A percentile compares a stretch with the other conserved stretches of the same genome.
These are phyloP conservation scores for Ganoderma lingzhi DNA, from an alignment of 1,284 basidiomycete genomes.

Conservation along the genomic window DNA sequence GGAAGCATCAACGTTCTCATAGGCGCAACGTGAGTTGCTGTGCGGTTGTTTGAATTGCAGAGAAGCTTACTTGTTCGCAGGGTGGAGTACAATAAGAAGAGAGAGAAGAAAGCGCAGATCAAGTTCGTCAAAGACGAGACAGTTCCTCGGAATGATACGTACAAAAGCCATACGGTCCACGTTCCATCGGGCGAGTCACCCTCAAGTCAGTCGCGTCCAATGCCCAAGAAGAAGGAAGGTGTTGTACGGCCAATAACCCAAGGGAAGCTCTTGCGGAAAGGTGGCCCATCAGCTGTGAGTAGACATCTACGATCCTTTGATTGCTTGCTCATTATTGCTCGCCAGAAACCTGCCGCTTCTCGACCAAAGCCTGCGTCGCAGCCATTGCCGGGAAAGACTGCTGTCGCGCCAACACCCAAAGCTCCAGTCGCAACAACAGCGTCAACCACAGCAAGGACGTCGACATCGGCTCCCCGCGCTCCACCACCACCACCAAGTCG, in stretches of 20 bases:
- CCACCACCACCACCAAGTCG: slow-evolving; percentile 64
- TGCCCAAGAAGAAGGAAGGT: slow-evolving; percentile 89
- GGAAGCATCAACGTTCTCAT: slow-evolving; percentile 81
- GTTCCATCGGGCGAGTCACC: slow-evolving; percentile 91
- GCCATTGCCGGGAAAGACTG: slow-evolving; percentile 63
- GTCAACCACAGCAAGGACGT: slow-evolving; percentile 28
- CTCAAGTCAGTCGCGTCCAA: slow-evolving; percentile 82
- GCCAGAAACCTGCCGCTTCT: slow-evolving; percentile 46
- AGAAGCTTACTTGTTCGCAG: slow-evolving; percentile 48
- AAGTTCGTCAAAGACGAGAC: slow-evolving; percentile 93
- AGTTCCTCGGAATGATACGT: slow-evolving; percentile 82
- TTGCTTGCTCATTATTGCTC: background rate
- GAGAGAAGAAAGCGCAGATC: slow-evolving; percentile 92
- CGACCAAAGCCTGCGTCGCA: slow-evolving; percentile 65
- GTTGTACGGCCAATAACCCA: slow-evolving; percentile 84
- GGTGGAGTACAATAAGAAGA: slow-evolving; percentile 94
- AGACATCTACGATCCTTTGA: slow-evolving; percentile 16
- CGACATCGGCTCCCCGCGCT: slow-evolving; percentile 42
- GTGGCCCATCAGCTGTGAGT: slow-evolving; percentile 73
- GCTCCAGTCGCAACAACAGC: slow-evolving; percentile 36
- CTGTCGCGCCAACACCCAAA: slow-evolving; percentile 40
- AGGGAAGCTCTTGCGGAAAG: slow-evolving; percentile 82
- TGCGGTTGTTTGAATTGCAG: slow-evolving; percentile 3
- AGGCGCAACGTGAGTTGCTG: slow-evolving; percentile 71
- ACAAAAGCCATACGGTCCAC: slow-evolving; percentile 94